Evolutionary conservation across 1,139 yeast species (phyloP), one percentile per base, ranked within the genome.

Genomic region (Yamadazyma membranifaciens): DNA sequence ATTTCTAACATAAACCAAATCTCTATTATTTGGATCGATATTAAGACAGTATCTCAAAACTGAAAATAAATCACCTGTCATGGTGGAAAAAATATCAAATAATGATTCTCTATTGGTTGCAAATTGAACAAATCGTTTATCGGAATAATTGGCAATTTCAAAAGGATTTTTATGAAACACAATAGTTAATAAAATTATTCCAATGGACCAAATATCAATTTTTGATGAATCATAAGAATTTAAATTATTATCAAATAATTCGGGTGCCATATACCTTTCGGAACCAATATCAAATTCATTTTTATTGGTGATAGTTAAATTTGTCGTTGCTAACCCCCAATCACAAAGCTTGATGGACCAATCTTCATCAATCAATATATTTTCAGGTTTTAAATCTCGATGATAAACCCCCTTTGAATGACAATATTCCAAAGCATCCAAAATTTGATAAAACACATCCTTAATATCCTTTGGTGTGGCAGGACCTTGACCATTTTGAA

Each of bases 201-300:
- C 98, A 46, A 87, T 67, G 1, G 97, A 83, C 98, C 98, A 92
- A 43, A 91, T 73, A 64, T 92, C 98, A 38, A 87, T 87, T 62
- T 87, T 86, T 20, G 85, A 81, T 14, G 97, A 92, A 55, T 86
- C 88, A 61, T 92, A 92, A 35, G 73, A 69, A 33, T 76, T 78
- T 37, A 80, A 68, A 39, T 78, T 73, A 20, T 68, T 62, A 51
- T 83, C 88, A 55, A 85, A 80, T 41, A 91, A 69, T 59, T 92
- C 98, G 0, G 98, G 98, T 0, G 98, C 96, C 98, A 92, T 92
- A 62, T 92, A 92, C 45, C 97, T 73, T 62, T 91, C 97, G 37
- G 92, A 82, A 17, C 98, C 98, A 44, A 91, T 87, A 49, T 91
- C 96, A 60, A 89, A 87, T 55, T 91, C 97, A 38, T 55, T 59